Evolutionary conservation across 2,329 filamentous ascomycete genomes (phyloP), one percentile per base, ranked within the genome.

Genomic region (Aspergillus ustus): DNA sequence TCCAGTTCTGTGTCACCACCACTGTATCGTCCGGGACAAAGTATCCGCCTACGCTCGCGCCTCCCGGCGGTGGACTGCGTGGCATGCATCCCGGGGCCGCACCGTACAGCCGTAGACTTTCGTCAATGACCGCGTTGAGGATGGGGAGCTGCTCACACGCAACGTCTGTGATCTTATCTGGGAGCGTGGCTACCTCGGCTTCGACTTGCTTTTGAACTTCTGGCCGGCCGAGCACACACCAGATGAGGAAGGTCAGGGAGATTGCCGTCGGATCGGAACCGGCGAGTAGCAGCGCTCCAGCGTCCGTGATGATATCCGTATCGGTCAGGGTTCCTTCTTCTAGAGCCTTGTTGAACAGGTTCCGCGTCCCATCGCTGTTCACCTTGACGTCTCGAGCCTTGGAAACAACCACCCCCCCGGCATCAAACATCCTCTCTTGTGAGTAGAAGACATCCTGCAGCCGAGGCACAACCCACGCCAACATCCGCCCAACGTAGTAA

Each of bases 261-360:
- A 56, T 56, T 46, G 53, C 53, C 53, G 53, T 56, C n/a, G 53
- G 53, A 25, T 56, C 53, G 13, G 53, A 56, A 44, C 53, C 53
- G 7, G 53, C 53, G 2, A 56, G 44, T 34, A 56, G 43, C 28
- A 56, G 53, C 15, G 53, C 53, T 15, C 53, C 53, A 15, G 53
- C 53, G 11, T 56, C 53, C 2, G 53, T 56, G 15, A 56, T 56
- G n/a, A 56, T 56, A 17, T 56, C 43, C 11, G 43, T 56, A 19
- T 56, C 43, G 6, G 53, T 56, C 19, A 56, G 25, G n/a, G 25
- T 56, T 34, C 53, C 53, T 3, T 15, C 43, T 44, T 56, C 53
- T 4, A 56, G 19, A 2, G 53, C 53, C 25, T 56, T 56, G 19
- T 56, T 56, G 53, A 56, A 56, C 19, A 56, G 53, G 34, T 56